Evolutionary conservation across 2,329 filamentous ascomycete genomes (phyloP), one percentile per base, ranked within the genome.

Genomic region (Aspergillus persii): DNA sequence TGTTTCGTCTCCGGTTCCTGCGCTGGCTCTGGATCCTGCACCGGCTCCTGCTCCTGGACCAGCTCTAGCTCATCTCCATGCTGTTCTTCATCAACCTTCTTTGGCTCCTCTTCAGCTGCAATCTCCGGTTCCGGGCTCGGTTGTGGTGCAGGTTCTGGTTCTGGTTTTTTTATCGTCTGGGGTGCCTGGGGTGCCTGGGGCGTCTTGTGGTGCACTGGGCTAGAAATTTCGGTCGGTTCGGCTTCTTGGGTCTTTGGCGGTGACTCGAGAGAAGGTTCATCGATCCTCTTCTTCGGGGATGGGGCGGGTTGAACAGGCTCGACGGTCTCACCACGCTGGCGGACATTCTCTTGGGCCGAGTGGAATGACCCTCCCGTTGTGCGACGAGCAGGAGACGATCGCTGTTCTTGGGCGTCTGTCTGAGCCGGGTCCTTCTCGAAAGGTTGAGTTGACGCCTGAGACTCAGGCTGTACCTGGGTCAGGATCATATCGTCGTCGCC

Each of bases 351-450:
- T 54, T 71, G 73, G 8, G 79, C 79, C 8, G 79, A 81, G 58
- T 81, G 79, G 63, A 81, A 81, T 1, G 78, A 80, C 27, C 72
- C 74, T 50, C 78, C 77, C 8, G 77, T 76, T 8, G 74, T 77
- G 54, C 77, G 75, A 51, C 74, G 69, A 46, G 70, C 71, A 39
- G 69, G 59, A 2, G 71, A 72, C 6, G 65, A 59, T 33, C 70
- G 69, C 12, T 63, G 62, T 15, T 62, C 61, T 44, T 64, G 61
- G 23, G 62, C 59, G 30, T 61, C 61, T 5, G 57, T 50, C 46
- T 30, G 57, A 23, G 48, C 60, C 6, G 67, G 64, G 30, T 71
- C 69, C 27, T 72, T 68, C 52, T 76, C 71, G 18, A 73, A 62
- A 23, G 69, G 69, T 27, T 74, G 71, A 18, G 73, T 76, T 54